Base-by-base conservation (phyloP, 208 protist species). In the Trichomonas vaginalis region DNA sequence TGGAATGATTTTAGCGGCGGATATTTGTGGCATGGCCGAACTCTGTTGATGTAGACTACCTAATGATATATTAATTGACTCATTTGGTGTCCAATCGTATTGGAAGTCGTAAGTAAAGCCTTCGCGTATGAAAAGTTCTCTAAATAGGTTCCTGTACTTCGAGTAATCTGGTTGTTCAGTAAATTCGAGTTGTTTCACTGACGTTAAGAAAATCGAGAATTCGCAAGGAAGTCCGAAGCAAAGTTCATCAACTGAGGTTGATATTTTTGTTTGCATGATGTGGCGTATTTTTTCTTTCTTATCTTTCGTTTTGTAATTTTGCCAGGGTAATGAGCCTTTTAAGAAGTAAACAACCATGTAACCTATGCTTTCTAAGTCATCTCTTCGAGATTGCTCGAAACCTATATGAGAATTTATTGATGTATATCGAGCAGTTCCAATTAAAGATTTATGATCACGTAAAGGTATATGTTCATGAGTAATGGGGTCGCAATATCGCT, bases 331-430 rank as follows among this genome's bases (percentile, higher is more conserved):
- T 35, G 15, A n/a, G 0, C 45, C 86, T 92, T 92, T 92, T 27
- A 40, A 9, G 37, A 92, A 51, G 15, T 92, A 92, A 27, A 92
- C 39, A 35, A 92, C 35, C 46, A 92, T n/a, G 45, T 92, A 92
- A 40, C 45, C 86, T 45, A 92, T 23, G 23, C 40, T 48, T 51
- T 92, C 86, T 1, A 92, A 6, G 51, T 95, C 92, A 39, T 80
- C 92, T 42, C 92, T 3, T 8, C 92, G 0, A 2, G 96, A 97
- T 97, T 99, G 98, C 97, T 99, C 99, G 62, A 99, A 99, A 86
- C 99, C 99, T 48, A 99, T 96, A 97, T 99, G 99, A 21, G 99
- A 99, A 98, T 99, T 99, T 96, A 99, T 99, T 80, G 97, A 98
- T 82, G 99, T 99, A 97, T 99, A 99, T 51, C 99, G 97, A 21